Evolutionary conservation across 768 basidiomycete genomes (phyloP), one percentile per base, ranked within the genome.

Genomic region (Calocybe indica): DNA sequence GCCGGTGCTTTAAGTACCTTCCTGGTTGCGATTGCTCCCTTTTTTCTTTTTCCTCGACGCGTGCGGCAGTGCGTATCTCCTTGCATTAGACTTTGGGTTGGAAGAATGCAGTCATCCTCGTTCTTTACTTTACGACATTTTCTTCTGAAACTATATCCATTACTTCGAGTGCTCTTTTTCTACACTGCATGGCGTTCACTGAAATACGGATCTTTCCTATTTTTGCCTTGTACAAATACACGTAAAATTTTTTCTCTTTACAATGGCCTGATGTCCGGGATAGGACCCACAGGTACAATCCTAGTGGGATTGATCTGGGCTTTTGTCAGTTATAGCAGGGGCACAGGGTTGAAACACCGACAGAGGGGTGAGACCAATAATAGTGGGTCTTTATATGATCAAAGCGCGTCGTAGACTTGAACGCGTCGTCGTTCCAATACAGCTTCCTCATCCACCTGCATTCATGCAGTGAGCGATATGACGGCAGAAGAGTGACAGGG

Each of bases 351-450:
- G 10, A 37, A 43, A 13, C 5, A 60, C 60, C 22, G 49, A 80
- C 79, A 49, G 58, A 48, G 1, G 67, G 34, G 49, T 80, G 80
- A 35, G 79, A 79, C 80, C 82, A 85, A 53, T 80, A 87, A 56
- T 87, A 87, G 57, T 80, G 76, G 1, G 75, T 78, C 67, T 88
- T 88, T 71, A 89, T 88, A 65, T 96, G 94, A 11, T 88, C 79
- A 60, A 97, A 97, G 60, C 93, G 73, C 35, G 93, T 94, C 12
- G 85, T 82, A 5, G 81, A 77, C 63, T 83, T 82, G 81, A 99
- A 98, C 5, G 92, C 91, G 1, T 83, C 67, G 55, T 85, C 72
- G 52, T 85, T 87, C 93, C 92, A 97, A 73, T 99, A 98, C 13
- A 97, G 68, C 60, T 85, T 84, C 65, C 82, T 83, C 68, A 89